Percentiles rank a stretch among this genome's conserved stretches.
Evolutionary conservation across 2,329 filamentous ascomycete species (phyloP).

Genomic region (Fusarium anguioides): DNA sequence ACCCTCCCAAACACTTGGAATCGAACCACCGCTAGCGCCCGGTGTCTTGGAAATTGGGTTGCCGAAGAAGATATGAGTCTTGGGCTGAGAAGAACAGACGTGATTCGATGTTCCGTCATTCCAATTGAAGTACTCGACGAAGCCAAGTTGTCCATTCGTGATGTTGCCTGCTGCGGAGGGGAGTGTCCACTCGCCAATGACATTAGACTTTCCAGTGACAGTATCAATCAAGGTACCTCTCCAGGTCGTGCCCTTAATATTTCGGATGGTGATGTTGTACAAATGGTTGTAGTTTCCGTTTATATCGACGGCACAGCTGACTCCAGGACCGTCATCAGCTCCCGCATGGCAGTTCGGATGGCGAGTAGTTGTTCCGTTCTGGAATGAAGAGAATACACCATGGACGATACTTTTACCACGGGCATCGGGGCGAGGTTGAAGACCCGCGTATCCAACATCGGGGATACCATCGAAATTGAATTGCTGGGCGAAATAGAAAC

Average conservation of each 20-base stretch:
- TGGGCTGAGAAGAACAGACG: neutral
- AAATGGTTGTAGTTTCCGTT: neutral
- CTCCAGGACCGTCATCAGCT: neutral
- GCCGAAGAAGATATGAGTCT: neutral
- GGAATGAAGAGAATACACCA: neutral
- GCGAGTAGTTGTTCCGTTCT: neutral
- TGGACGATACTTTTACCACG: neutral
- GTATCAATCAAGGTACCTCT: neutral
- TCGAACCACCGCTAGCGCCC: neutral
- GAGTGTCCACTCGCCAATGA: neutral
- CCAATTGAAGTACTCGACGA: neutral
- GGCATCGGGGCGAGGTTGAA: neutral
- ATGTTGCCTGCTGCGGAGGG: neutral
- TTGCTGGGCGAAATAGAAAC: neutral
- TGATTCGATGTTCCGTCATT: neutral
- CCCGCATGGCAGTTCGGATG: neutral
- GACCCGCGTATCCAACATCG: neutral
- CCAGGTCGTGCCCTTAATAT: neutral
- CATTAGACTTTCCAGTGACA: neutral
- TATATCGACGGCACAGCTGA: neutral
- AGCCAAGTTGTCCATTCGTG: neutral
- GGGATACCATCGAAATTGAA: neutral
- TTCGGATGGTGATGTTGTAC: neutral
- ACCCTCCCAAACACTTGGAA: neutral
- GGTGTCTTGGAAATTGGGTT: neutral